Evolutionary conservation across 768 basidiomycete species (phyloP), one percentile per base, ranked within the genome.

Genomic region (Suillus weaverae): DNA sequence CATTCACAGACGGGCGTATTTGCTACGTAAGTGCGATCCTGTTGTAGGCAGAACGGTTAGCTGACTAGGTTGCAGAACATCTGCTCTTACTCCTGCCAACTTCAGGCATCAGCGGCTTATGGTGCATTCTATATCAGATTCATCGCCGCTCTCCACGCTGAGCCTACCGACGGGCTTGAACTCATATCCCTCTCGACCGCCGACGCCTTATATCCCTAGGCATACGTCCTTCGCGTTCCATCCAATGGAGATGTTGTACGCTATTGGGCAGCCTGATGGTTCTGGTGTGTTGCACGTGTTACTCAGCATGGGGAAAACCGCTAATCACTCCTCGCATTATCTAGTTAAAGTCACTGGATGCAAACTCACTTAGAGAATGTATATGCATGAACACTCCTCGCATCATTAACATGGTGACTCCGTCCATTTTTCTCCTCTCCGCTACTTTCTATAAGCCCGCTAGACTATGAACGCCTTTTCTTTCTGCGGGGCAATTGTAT

Each of bases 241-340:
- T 73, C 93, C 94, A 14, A 82, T 86, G 66, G 91, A 95, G 75
- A 94, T 95, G 94, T 74, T 95, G 67, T 91, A 87, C 70, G 90
- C 86, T 20, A 73, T 89, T 18, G 92, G 92, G 10, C 84, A 85
- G 51, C 84, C 89, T 59, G 92, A 94, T 73, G 92, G 92, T 1
- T 71, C 79, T 65, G 81, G 85, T 86, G 70, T 65, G 82, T 68
- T 26, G 61, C 62, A 13, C 5, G 30, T 63, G 36, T 53, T 62
- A 36, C 22, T 36, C 54, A 35, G 60, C 18, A 39, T 30, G 35
- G 39, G 20, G n/a, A 35, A 16, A 43, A 10, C 54, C 22, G 63
- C 56, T 66, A 66, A 62, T 69, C 64, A 50, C 59, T 54, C 43
- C 64, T 38, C 62, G 51, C 61, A 65, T 61, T 35, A 54, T 43